phyloP scores from a whole-genome alignment of 495 filamentous ascomycete species.

The Hypoxylon crocopeplum region DNA sequence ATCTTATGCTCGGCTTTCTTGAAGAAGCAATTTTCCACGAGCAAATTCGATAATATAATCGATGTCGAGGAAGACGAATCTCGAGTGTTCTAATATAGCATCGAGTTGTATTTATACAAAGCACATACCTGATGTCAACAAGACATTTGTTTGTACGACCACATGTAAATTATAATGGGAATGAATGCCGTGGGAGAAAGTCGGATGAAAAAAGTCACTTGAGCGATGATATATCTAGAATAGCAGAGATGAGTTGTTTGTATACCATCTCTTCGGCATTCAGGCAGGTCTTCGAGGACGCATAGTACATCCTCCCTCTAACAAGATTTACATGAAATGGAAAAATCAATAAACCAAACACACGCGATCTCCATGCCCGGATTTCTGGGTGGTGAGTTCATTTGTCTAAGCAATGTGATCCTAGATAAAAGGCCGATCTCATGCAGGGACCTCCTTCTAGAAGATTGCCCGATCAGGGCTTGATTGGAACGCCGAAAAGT shows the following conservation, averaged over 20 bases:
- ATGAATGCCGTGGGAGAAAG: too few species aligned
- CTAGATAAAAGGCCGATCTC: conserved; percentile 7
- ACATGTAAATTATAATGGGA: background rate
- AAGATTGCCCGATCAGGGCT: conserved; percentile 7
- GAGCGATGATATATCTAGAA: too few species aligned
- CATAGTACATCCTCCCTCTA: too few species aligned
- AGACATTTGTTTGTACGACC: background rate
- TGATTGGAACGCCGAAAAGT: background rate
- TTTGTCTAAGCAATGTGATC: too few species aligned
- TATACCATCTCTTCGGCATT: too few species aligned
- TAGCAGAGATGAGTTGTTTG: too few species aligned
- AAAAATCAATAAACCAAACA: too few species aligned
- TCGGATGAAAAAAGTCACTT: too few species aligned
- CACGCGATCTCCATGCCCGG: too few species aligned
- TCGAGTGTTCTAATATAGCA: conserved; percentile 31
- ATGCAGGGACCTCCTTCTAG: conserved; percentile 24
- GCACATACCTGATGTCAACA: background rate
- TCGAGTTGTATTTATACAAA: conserved; percentile 9
- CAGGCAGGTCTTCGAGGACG: too few species aligned
- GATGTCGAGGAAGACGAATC: conserved; percentile 29
- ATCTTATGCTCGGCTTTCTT: conserved; percentile 69
- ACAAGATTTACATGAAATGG: too few species aligned
- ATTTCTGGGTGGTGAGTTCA: too few species aligned
- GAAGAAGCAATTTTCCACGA: conserved; percentile 37
- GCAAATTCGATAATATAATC: conserved; percentile 25